A percentile compares a stretch with the other conserved stretches of the same genome.
These are phyloP conservation scores for Heliamphora exappendiculata DNA, from an alignment of 148 eudicot genomes.

Conservation along the genomic window DNA sequence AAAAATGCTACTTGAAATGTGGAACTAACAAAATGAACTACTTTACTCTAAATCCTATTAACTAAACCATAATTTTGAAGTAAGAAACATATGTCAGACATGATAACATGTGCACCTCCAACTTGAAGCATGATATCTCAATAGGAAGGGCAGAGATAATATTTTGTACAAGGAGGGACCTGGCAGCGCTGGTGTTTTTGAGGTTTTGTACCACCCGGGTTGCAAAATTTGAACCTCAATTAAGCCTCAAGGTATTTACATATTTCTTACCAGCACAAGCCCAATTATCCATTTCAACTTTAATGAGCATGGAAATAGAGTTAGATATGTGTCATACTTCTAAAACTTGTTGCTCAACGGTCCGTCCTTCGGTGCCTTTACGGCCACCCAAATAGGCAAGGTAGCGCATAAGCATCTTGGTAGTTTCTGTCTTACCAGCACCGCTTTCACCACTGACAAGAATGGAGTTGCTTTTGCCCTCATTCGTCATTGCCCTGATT, in stretches of 20 bases:
- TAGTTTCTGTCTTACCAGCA: conserved; percentile 90
- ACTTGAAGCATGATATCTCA: background rate
- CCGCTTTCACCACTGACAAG: conserved; percentile 96
- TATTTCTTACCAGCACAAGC: background rate
- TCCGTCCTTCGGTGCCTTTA: conserved; percentile 70
- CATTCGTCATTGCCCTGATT: conserved; percentile 77
- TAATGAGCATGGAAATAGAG: background rate
- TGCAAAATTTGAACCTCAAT: background rate
- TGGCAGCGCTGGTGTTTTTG: background rate
- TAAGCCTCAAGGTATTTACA: background rate
- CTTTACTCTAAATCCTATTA: background rate
- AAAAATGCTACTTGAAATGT: background rate
- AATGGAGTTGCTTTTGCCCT: conserved; percentile 77
- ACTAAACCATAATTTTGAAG: background rate
- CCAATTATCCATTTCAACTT: background rate
- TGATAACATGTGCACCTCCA: background rate
- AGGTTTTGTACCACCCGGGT: background rate
- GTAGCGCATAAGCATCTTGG: conserved; percentile 92
- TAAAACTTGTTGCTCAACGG: conserved; percentile 88
- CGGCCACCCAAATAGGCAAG: conserved; percentile 93
- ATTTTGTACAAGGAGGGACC: background rate
- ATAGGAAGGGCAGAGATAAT: background rate
- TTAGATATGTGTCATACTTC: conserved; percentile 44
- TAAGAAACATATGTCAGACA: background rate
- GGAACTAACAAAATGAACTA: background rate